Evolutionary conservation across 2,329 filamentous ascomycete genomes (phyloP).

Genomic region (Calycina marina): DNA sequence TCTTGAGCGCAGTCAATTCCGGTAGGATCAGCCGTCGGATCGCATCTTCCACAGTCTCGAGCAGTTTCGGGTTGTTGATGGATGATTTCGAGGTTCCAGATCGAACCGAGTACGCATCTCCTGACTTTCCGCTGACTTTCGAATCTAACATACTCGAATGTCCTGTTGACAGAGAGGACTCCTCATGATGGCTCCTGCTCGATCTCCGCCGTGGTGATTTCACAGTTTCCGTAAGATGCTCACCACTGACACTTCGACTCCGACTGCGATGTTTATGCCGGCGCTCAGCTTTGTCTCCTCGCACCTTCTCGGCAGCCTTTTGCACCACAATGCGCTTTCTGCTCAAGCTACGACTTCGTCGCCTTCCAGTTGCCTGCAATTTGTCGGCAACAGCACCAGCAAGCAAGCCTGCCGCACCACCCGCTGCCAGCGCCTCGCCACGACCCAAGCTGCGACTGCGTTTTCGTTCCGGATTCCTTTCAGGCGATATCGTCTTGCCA

Average conservation of each 20-base stretch:
- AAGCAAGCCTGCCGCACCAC: slow-evolving; percentile 27
- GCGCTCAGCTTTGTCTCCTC: slow-evolving; percentile 31
- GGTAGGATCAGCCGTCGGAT: slow-evolving; percentile 65
- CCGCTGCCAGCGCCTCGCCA: slow-evolving; percentile 16
- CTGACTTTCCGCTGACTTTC: slow-evolving; percentile 38
- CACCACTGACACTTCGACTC: slow-evolving; percentile 31
- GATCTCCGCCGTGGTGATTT: slow-evolving; percentile 32
- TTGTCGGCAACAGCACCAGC: slow-evolving; percentile 27
- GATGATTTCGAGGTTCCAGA: slow-evolving; percentile 44
- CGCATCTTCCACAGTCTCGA: slow-evolving; percentile 61
- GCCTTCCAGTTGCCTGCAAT: slow-evolving; percentile 42
- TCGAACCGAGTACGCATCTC: slow-evolving; percentile 41
- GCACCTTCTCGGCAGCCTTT: slow-evolving; percentile 54
- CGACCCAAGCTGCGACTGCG: slow-evolving; percentile 19
- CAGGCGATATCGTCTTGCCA: slow-evolving; percentile 23
- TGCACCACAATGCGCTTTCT: slow-evolving; percentile 49
- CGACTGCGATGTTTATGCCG: slow-evolving; percentile 29
- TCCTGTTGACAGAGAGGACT: slow-evolving; percentile 26
- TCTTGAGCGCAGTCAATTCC: slow-evolving; percentile 80
- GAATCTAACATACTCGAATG: slow-evolving; percentile 48
- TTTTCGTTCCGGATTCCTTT: slow-evolving; percentile 19
- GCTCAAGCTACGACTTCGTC: slow-evolving; percentile 48
- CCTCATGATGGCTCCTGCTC: slow-evolving; percentile 36
- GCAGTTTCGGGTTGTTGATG: slow-evolving; percentile 56
- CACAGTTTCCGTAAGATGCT: slow-evolving; percentile 28